Evolutionary conservation across 352 stramenopile species (phyloP).

Genomic region (Phytophthora fragariae): DNA sequence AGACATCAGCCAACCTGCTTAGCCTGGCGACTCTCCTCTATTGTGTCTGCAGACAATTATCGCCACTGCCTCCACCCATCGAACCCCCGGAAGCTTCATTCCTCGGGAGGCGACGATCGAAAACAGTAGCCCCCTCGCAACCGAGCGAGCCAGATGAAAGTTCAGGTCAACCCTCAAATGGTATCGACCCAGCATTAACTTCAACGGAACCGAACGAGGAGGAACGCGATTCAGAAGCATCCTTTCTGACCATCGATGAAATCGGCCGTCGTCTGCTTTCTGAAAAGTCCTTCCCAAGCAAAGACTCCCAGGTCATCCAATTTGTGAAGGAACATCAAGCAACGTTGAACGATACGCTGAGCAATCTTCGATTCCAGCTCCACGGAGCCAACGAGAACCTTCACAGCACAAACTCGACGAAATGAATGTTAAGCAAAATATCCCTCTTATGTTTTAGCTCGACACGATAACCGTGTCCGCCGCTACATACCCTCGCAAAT

Average conservation of each 20-base stretch:
- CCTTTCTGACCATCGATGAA: conserved; percentile 42
- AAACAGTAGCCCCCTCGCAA: conserved; percentile 1
- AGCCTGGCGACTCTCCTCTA: conserved; percentile 68
- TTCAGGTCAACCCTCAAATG: background rate
- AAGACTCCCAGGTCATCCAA: conserved; percentile 32
- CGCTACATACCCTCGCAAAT: conserved; percentile 28
- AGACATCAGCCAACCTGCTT: conserved; percentile 45
- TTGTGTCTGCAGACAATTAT: conserved; percentile 49
- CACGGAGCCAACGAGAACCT: background rate
- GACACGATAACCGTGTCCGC: conserved; percentile 20
- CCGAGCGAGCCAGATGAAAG: conserved; percentile 2
- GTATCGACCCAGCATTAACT: background rate
- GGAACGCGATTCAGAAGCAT: background rate
- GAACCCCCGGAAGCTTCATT: conserved; percentile 13
- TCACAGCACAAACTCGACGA: background rate
- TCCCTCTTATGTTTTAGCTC: conserved; percentile 17
- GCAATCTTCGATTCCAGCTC: conserved; percentile 20
- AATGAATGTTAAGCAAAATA: conserved; percentile 24
- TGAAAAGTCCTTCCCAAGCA: conserved; percentile 39
- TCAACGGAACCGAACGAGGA: conserved; percentile 5
- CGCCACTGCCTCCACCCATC: conserved; percentile 44
- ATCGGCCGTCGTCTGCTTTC: conserved; percentile 40
- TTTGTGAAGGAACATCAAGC: conserved; percentile 42
- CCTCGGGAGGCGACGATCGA: conserved; percentile 22
- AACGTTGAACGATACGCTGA: conserved; percentile 17